Evolutionary conservation across 495 filamentous ascomycete species (phyloP).

Genomic region (Saxophila tyrrhenica): DNA sequence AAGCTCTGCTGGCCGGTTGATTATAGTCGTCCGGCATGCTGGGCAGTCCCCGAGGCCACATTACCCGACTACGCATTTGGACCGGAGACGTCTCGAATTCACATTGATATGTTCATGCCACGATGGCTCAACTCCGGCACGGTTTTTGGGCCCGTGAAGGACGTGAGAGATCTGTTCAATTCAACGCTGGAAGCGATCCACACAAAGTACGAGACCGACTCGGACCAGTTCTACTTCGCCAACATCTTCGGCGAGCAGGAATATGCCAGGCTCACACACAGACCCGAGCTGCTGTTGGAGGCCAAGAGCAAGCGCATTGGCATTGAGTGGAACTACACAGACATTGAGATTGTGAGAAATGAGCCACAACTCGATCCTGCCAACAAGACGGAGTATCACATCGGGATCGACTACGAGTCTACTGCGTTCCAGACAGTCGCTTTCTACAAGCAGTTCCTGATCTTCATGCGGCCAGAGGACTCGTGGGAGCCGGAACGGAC

Average conservation of each 20-base stretch:
- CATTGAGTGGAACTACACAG: background rate
- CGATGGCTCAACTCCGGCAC: constrained; percentile 32
- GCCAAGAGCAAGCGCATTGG: background rate
- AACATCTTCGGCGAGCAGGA: constrained; percentile 27
- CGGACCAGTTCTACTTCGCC: constrained; percentile 24
- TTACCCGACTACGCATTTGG: constrained; percentile 49
- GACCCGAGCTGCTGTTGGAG: constrained; percentile 6
- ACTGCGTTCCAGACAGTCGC: constrained; percentile 12
- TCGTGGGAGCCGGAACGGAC: background rate
- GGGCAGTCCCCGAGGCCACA: constrained; percentile 42
- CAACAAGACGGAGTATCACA: constrained; percentile 15
- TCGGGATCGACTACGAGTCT: constrained; percentile 13
- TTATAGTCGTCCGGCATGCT: constrained; percentile 39
- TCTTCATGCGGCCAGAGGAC: constrained; percentile 5
- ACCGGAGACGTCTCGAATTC: constrained; percentile 39
- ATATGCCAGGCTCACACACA: constrained; percentile 7
- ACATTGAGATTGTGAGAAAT: background rate
- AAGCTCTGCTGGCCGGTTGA: constrained; percentile 44
- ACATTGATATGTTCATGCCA: constrained; percentile 34
- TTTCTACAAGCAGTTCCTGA: constrained; percentile 12
- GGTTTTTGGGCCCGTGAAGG: constrained; percentile 25
- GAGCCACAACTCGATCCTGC: background rate
- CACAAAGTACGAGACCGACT: constrained; percentile 11
- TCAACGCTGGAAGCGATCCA: constrained; percentile 20
- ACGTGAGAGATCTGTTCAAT: constrained; percentile 21